These are phyloP conservation scores for Fraxinus sp. DNA, from an alignment of 305 asterid genomes.

Conservation along the genomic window DNA sequence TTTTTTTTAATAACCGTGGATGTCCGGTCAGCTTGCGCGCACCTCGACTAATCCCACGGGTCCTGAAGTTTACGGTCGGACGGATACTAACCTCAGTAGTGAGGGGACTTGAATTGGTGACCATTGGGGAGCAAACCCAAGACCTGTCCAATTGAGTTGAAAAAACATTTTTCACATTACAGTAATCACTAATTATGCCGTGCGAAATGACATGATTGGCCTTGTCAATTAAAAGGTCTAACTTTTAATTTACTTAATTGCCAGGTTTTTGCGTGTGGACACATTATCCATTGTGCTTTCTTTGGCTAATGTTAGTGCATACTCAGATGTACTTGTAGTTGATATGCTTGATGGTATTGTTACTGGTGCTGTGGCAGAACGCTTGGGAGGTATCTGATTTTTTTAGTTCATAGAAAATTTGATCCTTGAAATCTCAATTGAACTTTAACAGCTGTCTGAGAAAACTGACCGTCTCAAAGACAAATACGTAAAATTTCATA, in stretches of 20 bases:
- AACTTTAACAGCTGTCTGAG: neutral
- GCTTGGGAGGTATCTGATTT: slow-evolving; percentile 74
- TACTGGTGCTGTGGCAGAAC: slow-evolving; percentile 87
- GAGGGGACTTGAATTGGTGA: too few species aligned
- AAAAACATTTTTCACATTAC: neutral
- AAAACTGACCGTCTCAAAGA: neutral
- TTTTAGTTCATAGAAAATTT: slow-evolving; percentile 17
- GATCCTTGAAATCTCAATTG: neutral
- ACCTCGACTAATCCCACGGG: too few species aligned
- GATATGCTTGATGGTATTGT: slow-evolving; percentile 82
- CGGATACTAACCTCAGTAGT: too few species aligned
- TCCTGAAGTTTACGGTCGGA: too few species aligned
- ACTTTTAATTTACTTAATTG: slow-evolving; percentile 19
- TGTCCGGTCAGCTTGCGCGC: too few species aligned
- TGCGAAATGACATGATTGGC: neutral
- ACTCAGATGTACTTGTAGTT: slow-evolving; percentile 77
- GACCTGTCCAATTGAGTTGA: too few species aligned
- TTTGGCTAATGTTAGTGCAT: slow-evolving; percentile 72
- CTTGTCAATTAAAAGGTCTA: neutral
- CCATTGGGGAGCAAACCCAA: too few species aligned
- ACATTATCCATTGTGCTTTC: slow-evolving; percentile 78
- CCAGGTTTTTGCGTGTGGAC: slow-evolving; percentile 88
- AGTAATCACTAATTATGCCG: neutral
- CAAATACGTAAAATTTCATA: neutral
- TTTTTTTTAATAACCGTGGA: neutral